These are phyloP conservation scores for Camelina sativa DNA, from an alignment of 345 rosid species.

Conservation along the genomic window DNA sequence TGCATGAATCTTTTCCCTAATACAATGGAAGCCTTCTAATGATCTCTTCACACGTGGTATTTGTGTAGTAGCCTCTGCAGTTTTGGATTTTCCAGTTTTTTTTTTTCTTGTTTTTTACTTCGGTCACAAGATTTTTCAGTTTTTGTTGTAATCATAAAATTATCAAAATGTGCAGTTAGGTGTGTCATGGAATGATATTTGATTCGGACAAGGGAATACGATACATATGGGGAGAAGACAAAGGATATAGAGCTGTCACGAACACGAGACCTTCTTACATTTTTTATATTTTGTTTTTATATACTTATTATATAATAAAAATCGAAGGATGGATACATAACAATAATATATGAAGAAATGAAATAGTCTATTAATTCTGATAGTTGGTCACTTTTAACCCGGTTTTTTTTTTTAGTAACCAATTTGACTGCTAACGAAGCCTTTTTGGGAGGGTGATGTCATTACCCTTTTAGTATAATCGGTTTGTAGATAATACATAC, in stretches of 20 bases:
- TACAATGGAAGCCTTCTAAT: slow-evolving; percentile 28
- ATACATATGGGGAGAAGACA: slow-evolving; percentile 42
- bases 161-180: slow-evolving; percentile 19
- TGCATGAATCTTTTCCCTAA: slow-evolving; percentile 3
- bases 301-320: not conserved
- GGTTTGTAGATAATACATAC: too few species aligned
- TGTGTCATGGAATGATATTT: slow-evolving; percentile 37
- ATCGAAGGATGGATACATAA: not conserved
- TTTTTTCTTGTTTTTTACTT: not conserved
- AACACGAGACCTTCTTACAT: slow-evolving; percentile 46
- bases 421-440: too few species aligned
- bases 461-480: too few species aligned
- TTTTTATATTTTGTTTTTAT: slow-evolving; percentile 1
- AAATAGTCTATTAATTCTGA: not conserved
- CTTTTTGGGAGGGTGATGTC: too few species aligned
- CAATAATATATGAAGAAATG: not conserved
- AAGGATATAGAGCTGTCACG: slow-evolving; percentile 44
- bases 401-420: too few species aligned
- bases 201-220: slow-evolving; percentile 41
- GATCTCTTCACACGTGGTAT: slow-evolving; percentile 26
- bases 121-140: slow-evolving; percentile 5
- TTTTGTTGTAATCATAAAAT: slow-evolving; percentile 18
- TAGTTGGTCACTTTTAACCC: too few species aligned
- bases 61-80: slow-evolving; percentile 19
- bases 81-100: slow-evolving; percentile 7